Evolutionary conservation across 1,139 yeast genomes (phyloP), one percentile per base, ranked within the genome.

Genomic region (Hansenula anomala): DNA sequence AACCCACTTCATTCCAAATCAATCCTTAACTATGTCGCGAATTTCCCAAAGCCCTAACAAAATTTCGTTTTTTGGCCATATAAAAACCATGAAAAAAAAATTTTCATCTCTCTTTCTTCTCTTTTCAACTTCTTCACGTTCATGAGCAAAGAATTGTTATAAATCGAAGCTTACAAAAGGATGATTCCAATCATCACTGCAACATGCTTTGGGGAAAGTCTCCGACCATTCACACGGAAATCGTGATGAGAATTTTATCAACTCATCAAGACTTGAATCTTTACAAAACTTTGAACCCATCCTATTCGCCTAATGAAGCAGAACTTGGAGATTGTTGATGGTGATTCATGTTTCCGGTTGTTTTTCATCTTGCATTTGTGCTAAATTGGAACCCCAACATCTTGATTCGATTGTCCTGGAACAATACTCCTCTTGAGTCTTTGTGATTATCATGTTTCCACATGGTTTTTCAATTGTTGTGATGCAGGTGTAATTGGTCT

Each of bases 181-280:
- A 65, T 56, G 22, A 20, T 35, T 23, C 23, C 28, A 26, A 22
- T 47, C 44, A 53, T 54, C 60, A 51, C 20, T 36, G 25, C 11
- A 41, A n/a, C 47, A 60, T 60, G 88, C 89, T 82, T 83, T 77
- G 92, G 94, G 94, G 92, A 84, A 84, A 84, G 94, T 84, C 94
- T 83, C 92, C 94, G 82, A 89, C 87, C 89, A 63, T 52, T 31
- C 26, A 48, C 60, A 65, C 66, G 69, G 69, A 66, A 64, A 66
- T 58, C 69, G 66, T 51, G 60, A 51, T 59, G 68, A 63, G 67
- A 58, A 55, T 34, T 37, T 57, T 60, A 59, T 37, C 44, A 31
- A 39, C 51, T 45, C 54, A 45, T 39, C 46, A 41, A 41, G 46
- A 36, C 19, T 33, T 33, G 34, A 15, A 8, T 30, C 20, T 16